Base-by-base conservation (phyloP, 305 asterid genomes). In the Fraxinus paxiana region DNA sequence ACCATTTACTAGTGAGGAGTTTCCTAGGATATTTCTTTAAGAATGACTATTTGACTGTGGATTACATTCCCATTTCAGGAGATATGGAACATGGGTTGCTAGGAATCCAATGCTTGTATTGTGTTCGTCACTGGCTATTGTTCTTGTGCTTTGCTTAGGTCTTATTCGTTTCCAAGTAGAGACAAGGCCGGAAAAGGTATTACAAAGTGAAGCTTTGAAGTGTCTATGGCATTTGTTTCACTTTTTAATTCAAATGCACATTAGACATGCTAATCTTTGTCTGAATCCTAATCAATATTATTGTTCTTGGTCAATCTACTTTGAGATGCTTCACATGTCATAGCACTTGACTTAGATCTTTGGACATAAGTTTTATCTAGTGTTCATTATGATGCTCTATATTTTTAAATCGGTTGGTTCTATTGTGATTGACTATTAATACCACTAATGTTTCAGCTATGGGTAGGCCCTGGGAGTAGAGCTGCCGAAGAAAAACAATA, bases 381-480 rank as follows among this genome's bases (percentile, higher is more conserved):
- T 13, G 67, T 54, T 48, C 71, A 48, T 18, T 20, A 41, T 79
- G 77, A 75, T 69, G 67, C 79, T 30, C 73, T 18, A 76, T 26
- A 69, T 41, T 61, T 78, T 35, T 65, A 20, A 18, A 33, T 80
- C 61, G 34, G 37, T 74, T 73, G 12, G 31, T 70, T 79, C 67
- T 13, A 79, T 6, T 67, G 78, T 78, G 43, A 34, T 75, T 28
- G 38, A 26, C 17, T 81, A 30, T 31, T 67, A 84, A 34, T 41
- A 28, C 71, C 65, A 3, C 76, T 41, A 38, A 46, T 54, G 73
- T 85, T 90, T 56, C 94, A 96, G 99, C 88, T 96, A 72, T 96
- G 99, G 99, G 99, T 96, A 7, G 98, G 98, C 78, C 99, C 90
- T 26, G 97, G 98, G 82, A 96, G 99, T 85, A 88, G 95, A 94